Conservation (phyloP, 2,329 filamentous ascomycete species). For the Botryotinia convoluta region DNA sequence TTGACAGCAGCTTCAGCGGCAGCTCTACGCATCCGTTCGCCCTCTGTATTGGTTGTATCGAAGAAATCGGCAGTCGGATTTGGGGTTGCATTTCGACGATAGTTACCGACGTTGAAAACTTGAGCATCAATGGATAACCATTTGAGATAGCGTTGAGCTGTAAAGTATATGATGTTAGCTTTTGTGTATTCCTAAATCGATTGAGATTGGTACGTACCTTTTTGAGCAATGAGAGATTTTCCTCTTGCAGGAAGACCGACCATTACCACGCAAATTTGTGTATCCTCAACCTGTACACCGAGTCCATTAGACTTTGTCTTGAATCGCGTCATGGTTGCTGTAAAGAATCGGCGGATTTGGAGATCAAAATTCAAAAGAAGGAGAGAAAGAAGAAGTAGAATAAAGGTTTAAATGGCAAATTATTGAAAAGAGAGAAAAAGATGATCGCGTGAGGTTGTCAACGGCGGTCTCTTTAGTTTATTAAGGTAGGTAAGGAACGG, state of each 20-base stretch:
- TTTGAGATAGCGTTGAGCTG: conserved; percentile 88
- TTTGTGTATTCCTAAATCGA: background rate
- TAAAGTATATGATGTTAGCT: conserved; percentile 9
- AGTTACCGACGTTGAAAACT: conserved; percentile 97
- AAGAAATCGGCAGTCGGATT: conserved; percentile 95
- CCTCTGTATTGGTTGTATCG: conserved; percentile 83
- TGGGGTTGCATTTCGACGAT: conserved; percentile 84
- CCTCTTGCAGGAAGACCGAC: conserved; percentile 92
- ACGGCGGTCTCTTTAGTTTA: background rate
- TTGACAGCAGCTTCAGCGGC: conserved; percentile 88
- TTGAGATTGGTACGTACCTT: conserved; percentile 57
- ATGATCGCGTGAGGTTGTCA: conserved; percentile 19
- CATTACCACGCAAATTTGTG: conserved; percentile 97
- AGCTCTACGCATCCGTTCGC: conserved; percentile 81
- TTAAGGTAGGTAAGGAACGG: conserved; percentile 11
- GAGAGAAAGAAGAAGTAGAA: background rate
- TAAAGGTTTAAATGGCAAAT: background rate
- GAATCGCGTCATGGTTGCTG: conserved; percentile 32
- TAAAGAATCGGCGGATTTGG: conserved; percentile 2
- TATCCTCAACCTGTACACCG: conserved; percentile 88
- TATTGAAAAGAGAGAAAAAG: background rate
- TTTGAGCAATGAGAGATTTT: conserved; percentile 96
- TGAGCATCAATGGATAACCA: conserved; percentile 94
- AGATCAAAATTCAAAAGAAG: background rate
- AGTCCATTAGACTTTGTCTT: conserved; percentile 54